Conservation (phyloP, 257 asterid species). For the Jaltomata sinuosa region DNA sequence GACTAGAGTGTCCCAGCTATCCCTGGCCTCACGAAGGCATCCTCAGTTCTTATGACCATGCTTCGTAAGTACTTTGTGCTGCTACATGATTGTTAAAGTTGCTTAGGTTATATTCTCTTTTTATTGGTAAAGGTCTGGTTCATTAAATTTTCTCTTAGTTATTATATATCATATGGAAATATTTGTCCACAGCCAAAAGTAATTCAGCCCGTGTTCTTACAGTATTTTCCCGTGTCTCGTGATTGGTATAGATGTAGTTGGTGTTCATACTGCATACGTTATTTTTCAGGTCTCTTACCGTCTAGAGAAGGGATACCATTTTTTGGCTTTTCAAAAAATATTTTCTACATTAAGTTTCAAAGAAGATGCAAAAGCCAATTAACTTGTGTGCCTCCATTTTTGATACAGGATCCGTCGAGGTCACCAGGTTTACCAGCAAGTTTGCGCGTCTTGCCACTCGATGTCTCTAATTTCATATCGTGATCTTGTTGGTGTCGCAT, state of each 20-base stretch:
- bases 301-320: neutral
- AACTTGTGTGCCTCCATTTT: neutral
- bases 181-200: neutral
- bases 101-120: neutral
- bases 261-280: neutral
- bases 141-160: neutral
- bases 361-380: neutral
- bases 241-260: neutral
- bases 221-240: neutral
- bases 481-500: conserved; percentile 82
- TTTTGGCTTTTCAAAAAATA: neutral
- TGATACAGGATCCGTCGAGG: conserved; percentile 67
- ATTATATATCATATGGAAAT: neutral
- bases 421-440: conserved; percentile 68
- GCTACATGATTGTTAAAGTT: neutral
- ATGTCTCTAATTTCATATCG: conserved; percentile 72
- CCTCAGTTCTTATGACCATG: conserved; percentile 57
- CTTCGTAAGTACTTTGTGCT: conserved; percentile 43
- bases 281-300: neutral
- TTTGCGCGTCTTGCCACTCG: conserved; percentile 77
- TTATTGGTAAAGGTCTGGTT: neutral
- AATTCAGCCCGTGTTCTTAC: neutral
- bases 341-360: neutral
- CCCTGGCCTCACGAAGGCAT: conserved; percentile 73
- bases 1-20: conserved; percentile 46